Evolutionary conservation across 768 basidiomycete species (phyloP), one percentile per base, ranked within the genome.

Genomic region (Russula emetica): DNA sequence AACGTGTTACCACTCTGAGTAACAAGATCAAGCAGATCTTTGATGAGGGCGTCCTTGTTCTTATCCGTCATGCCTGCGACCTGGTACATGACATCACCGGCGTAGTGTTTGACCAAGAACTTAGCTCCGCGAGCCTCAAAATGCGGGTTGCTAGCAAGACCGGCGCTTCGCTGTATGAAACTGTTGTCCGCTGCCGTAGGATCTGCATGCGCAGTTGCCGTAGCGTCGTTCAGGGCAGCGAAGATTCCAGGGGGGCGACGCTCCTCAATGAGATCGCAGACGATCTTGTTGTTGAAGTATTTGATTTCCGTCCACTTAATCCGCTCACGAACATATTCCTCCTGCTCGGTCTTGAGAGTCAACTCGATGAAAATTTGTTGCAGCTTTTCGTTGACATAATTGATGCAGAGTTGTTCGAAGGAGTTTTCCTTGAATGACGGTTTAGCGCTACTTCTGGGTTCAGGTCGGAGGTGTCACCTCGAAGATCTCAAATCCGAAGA

Each of bases 221-320:
- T 96, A n/a, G 97, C 97, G 69, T 99, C 97, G 71, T 99, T 99
- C 59, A 99, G 81, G 0, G 97, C 93, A 11, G 97, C 95, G 66
- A 99, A 98, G 62, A 99, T 92, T 34, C 97, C 97, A 16, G 97
- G 96, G 0, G 97, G 97, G 45, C 92, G 86, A 54, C 88, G 86
- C 72, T 97, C 97, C 75, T 99, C 97, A 69, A 99, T 98, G 32
- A 99, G 83, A 72, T 96, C 94, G 75, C 97, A 99, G 28, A 99
- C 97, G 65, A 99, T 85, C 79, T 94, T 94, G 81, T 95, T 96
- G 74, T 96, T 94, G 83, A 95, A 96, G 74, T 96, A 99, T 70
- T 98, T 94, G 82, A 99, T 99, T 0, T 95, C 95, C 0, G 90
- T 96, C 97, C 97, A 99, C 75, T 98, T 92, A 78, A 99, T 99